phyloP scores from a whole-genome alignment of 306 rosid species.

The Inga leiocalycina region DNA sequence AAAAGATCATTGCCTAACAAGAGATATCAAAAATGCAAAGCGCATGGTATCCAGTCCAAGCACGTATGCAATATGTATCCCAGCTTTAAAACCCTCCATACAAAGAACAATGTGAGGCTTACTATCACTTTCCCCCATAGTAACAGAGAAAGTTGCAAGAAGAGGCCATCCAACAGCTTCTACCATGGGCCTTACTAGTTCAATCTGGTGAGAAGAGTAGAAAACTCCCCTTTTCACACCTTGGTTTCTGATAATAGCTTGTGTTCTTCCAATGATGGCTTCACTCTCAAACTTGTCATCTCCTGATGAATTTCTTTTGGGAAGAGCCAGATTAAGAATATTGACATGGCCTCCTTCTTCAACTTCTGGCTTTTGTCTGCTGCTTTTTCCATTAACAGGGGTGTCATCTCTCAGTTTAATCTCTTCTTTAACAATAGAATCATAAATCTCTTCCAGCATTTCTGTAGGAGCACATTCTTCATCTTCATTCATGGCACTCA shows the following conservation, averaged over 20 bases:
- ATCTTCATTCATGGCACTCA: conserved; percentile 83
- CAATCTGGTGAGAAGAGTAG: conserved; percentile 86
- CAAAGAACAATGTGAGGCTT: conserved; percentile 85
- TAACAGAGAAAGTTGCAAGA: conserved; percentile 96
- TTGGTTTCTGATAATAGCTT: conserved; percentile 80
- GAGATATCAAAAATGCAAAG: conserved; percentile 95
- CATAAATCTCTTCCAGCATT: conserved; percentile 89
- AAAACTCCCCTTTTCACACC: conserved; percentile 89
- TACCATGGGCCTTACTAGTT: conserved; percentile 99
- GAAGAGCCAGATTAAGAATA: conserved; percentile 95
- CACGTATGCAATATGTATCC: conserved; percentile 82
- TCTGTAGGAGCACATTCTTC: conserved; percentile 93
- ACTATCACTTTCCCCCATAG: conserved; percentile 98
- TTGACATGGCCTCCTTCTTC: conserved; percentile 93
- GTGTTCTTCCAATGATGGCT: conserved; percentile 88
- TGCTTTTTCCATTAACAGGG: conserved; percentile 61
- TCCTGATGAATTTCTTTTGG: conserved; percentile 63
- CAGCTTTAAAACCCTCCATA: conserved; percentile 99
- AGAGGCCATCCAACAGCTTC: conserved; percentile 99
- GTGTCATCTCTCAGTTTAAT: conserved; percentile 88
- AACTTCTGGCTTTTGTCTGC: conserved; percentile 69
- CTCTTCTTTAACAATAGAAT: conserved; percentile 88
- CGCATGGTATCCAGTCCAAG: conserved; percentile 99
- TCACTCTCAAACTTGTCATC: conserved; percentile 92
- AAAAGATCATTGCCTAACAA: conserved; percentile 66